Base-by-base conservation (phyloP, 2,329 filamentous ascomycete genomes). In the Didymella glomerata region DNA sequence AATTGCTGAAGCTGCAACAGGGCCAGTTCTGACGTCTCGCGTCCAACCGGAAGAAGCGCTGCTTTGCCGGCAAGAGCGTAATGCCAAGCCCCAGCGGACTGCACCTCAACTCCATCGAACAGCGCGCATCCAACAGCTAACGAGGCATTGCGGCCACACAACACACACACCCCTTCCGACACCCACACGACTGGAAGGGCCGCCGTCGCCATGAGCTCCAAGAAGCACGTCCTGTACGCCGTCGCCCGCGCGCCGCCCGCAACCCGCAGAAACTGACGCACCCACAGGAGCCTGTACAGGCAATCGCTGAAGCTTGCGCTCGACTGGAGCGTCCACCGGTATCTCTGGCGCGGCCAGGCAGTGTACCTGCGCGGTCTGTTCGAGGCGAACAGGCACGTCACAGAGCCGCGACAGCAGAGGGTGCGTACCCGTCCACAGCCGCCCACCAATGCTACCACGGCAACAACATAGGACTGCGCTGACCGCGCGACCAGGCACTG, bases 281-380 rank as follows among this genome's bases (percentile, higher is more conserved):
- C 56, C 45, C 57, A 60, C 75, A 88, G 87, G 68, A 84, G 83
- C 63, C 89, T 99, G 61, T 99, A 99, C 80, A 90, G 94, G 75
- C 92, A 93, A 69, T 93, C 93, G 25, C 80, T 99, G 76, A 97
- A 97, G 85, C 88, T 97, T 66, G 86, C 95, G 41, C 88, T 98
- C 67, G 93, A 97, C 82, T 99, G 95, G 95, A 88, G 92, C 57
- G 93, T 98, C 64, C 91, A 97, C 77, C 87, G 95, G 68, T 88
- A 94, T 72, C 81, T 97, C 62, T 99, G 95, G 94, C 90, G 95
- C 71, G 93, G 94, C 63, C 95, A 98, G 80, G 95, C 95, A 30
- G 83, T 98, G 64, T 98, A 99, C 79, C 96, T 99, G 72, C 90
- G 95, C 71, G 93, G 90, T 36, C 85, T 98, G 14, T 99, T 98